Percentiles rank a stretch among this genome's conserved stretches.
These are phyloP conservation scores for Stylonectria norvegica DNA, from an alignment of 2,329 filamentous ascomycete genomes.

Conservation along the genomic window DNA sequence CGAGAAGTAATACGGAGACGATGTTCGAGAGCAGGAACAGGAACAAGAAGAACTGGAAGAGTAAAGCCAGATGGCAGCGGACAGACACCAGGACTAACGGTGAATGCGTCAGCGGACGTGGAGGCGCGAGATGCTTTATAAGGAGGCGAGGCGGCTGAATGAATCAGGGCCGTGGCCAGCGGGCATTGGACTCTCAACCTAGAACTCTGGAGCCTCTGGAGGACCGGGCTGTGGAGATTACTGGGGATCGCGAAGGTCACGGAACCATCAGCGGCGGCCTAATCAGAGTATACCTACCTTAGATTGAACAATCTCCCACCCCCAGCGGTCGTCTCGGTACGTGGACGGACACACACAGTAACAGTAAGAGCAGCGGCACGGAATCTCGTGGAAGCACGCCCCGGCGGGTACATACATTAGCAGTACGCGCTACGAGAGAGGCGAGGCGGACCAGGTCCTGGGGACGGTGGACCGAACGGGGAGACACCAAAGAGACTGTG, in stretches of 20 bases:
- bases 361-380: not conserved
- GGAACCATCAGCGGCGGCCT: no score
- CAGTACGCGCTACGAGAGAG: no score
- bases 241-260: no score
- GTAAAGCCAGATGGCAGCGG: conserved; percentile 9
- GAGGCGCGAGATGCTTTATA: conserved; percentile 24
- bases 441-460: not conserved
- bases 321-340: no score
- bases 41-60: no score
- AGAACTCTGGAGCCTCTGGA: no score
- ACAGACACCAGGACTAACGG: conserved; percentile 16
- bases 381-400: not conserved
- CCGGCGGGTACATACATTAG: not conserved
- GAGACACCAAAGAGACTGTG: no score
- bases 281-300: no score
- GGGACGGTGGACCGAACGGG: no score
- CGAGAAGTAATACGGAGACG: no score
- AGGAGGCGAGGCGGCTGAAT: conserved; percentile 28
- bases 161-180: conserved; percentile 27
- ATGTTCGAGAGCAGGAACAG: no score
- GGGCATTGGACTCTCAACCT: conserved; percentile 16
- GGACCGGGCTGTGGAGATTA: not conserved
- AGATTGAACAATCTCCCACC: not conserved
- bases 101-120: conserved; percentile 13
- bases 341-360: not conserved